These are phyloP conservation scores for Lichtheimia ornata DNA, from an alignment of 371 early-diverging fungal species.

Conservation along the genomic window DNA sequence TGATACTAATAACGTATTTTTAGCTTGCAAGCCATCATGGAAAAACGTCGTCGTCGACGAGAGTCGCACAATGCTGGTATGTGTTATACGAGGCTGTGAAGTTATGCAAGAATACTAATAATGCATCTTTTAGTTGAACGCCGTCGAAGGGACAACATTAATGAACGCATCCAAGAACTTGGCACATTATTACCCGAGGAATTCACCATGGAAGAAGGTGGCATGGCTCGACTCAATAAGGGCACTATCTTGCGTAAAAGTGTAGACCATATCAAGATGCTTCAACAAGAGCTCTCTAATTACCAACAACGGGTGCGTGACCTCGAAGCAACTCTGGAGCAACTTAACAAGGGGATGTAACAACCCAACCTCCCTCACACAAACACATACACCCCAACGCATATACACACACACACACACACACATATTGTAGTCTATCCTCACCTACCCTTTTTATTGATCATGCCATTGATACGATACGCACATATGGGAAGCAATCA, in stretches of 20 bases:
- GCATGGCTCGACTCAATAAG: slow-evolving; percentile 72
- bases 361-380: no score
- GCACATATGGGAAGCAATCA: no score
- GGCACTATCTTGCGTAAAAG: slow-evolving; percentile 82
- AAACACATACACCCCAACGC: no score
- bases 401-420: no score
- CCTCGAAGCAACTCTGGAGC: slow-evolving; percentile 52
- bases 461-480: no score
- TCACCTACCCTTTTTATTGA: no score
- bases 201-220: slow-evolving; percentile 49
- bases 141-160: slow-evolving; percentile 95
- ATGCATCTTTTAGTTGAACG: slow-evolving; percentile 72
- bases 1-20: no score
- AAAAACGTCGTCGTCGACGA: slow-evolving; percentile 89
- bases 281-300: slow-evolving; percentile 57
- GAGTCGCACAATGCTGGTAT: slow-evolving; percentile 94
- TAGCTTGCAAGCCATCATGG: slow-evolving; percentile 52
- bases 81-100: background rate
- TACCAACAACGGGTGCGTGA: slow-evolving; percentile 66
- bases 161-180: slow-evolving; percentile 95
- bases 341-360: slow-evolving; percentile 10
- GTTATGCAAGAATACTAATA: no score
- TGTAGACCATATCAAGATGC: slow-evolving; percentile 83
- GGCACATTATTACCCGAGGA: slow-evolving; percentile 79
- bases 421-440: no score